These are phyloP conservation scores for Dioscorea dumetorum DNA, from an alignment of 106 monocot genomes.

Conservation along the genomic window DNA sequence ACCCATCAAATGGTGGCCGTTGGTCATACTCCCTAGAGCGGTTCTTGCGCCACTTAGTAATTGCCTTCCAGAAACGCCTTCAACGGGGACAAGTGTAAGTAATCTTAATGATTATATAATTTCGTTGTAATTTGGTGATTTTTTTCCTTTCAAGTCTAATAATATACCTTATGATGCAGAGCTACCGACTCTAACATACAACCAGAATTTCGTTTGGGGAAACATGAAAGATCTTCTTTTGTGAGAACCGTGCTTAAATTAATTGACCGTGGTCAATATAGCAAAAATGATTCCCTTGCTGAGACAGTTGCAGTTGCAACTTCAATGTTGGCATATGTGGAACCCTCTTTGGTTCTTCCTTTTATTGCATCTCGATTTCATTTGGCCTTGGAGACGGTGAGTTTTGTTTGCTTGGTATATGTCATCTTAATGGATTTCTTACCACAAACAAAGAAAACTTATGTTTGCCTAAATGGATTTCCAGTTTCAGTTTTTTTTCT, in stretches of 20 bases:
- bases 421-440: no score
- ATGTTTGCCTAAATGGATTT: not conserved
- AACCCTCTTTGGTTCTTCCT: constrained; percentile 88
- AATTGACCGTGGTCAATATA: constrained; percentile 97
- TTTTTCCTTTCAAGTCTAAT: no score
- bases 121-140: not conserved
- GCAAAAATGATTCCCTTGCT: constrained; percentile 90
- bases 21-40: constrained; percentile 91
- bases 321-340: constrained; percentile 89
- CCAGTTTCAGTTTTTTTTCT: not conserved
- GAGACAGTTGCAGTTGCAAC: constrained; percentile 86
- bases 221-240: constrained; percentile 70
- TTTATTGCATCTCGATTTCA: constrained; percentile 77
- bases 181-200: constrained; percentile 20
- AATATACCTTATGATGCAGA: constrained; percentile 24
- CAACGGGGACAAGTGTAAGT: constrained; percentile 75
- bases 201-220: constrained; percentile 45
- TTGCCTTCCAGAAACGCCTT: constrained; percentile 80
- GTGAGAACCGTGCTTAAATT: constrained; percentile 70
- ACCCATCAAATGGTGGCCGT: constrained; percentile 97
- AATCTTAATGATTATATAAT: not conserved
- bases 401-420: constrained; percentile 10
- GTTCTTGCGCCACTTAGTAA: constrained; percentile 72
- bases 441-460: no score
- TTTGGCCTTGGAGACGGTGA: constrained; percentile 90